Evolutionary conservation across 2,329 filamentous ascomycete species (phyloP).

Genomic region (Ophidiomyces ophidiicola): DNA sequence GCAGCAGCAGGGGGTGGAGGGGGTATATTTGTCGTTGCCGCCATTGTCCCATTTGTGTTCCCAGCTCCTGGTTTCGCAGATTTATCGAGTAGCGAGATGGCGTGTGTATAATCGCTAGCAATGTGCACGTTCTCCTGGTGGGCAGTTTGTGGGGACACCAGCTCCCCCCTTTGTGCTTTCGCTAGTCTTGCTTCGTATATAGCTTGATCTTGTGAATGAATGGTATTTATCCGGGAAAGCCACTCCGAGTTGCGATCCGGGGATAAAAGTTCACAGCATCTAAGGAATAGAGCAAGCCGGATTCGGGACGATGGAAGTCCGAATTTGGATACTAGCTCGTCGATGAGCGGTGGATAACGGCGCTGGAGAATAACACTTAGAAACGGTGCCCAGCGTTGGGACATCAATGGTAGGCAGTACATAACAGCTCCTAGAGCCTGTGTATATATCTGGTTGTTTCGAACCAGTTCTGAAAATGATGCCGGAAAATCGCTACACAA

Average conservation of each 20-base stretch:
- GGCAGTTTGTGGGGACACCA: background rate
- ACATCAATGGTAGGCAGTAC: slow-evolving; percentile 36
- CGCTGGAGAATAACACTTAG: slow-evolving; percentile 24
- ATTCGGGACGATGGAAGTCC: slow-evolving; percentile 41
- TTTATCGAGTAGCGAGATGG: background rate
- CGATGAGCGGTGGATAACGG: slow-evolving; percentile 44
- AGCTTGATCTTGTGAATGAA: slow-evolving; percentile 17
- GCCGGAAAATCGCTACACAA: slow-evolving; percentile 42
- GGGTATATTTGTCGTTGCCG: background rate
- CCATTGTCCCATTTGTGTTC: too few relatives aligned
- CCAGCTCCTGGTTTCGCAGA: background rate
- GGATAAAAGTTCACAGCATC: slow-evolving; percentile 23
- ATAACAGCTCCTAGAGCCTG: slow-evolving; percentile 30
- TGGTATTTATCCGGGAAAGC: slow-evolving; percentile 15
- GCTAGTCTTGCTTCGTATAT: slow-evolving; percentile 1
- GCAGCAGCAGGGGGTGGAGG: background rate
- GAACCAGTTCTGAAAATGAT: slow-evolving; percentile 20
- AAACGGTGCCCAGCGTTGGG: slow-evolving; percentile 31
- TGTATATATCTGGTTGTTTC: slow-evolving; percentile 25
- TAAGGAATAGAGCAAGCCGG: slow-evolving; percentile 42
- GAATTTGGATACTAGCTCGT: slow-evolving; percentile 42
- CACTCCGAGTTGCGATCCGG: slow-evolving; percentile 9
- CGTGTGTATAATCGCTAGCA: background rate
- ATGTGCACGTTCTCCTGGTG: slow-evolving; percentile 1
- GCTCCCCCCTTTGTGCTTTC: background rate